Evolutionary conservation across 2,329 filamentous ascomycete species (phyloP), one percentile per base, ranked within the genome.

Genomic region (Xylariaceae sp.): DNA sequence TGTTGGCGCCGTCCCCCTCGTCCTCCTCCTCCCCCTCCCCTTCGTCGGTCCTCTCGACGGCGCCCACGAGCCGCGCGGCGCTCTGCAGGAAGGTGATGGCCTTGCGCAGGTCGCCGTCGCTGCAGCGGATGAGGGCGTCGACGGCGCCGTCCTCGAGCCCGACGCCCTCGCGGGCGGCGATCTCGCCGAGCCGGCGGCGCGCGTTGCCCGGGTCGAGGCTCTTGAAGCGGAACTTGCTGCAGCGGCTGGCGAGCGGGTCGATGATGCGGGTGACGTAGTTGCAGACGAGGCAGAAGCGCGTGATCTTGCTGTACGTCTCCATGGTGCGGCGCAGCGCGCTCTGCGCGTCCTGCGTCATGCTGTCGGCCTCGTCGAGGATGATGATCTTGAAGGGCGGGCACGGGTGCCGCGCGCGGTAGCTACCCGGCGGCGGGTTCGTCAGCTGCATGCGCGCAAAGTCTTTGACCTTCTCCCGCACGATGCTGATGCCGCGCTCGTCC

Each of bases 251-350:
- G 15, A 99, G 66, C 5, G 92, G 93, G 56, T 98, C 92, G 52
- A 98, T 98, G 56, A 99, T 98, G 38, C 92, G 73, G 3, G 92
- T 96, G 29, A 98, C 92, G 52, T 98, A 98, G 63, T 99, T 99
- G 65, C 93, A 98, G 38, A 96, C 90, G 26, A 99, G 70, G 56
- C 92, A 96, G 61, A 99, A 98, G 11, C 92, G 75, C 2, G 92
- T 99, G 61, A 96, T 95, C 53, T 88, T 89, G 59, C 77, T 85
- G 61, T 96, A 96, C 29, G 88, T 94, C 65, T 99, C 92, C 92
- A 99, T 99, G 2, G 92, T 98, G 35, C 93, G 75, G 45, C 92
- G 75, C 37, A 98, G 69, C 5, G 93, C 92, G 39, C 80, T 85
- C 66, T 98, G 92, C 10, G 92, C 92, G 63, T 98, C 93, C 60